Percentiles rank a stretch among this genome's conserved stretches.
These are phyloP conservation scores for Backusella morwellensis DNA, from an alignment of 192 early-diverging fungal genomes.

Conservation along the genomic window DNA sequence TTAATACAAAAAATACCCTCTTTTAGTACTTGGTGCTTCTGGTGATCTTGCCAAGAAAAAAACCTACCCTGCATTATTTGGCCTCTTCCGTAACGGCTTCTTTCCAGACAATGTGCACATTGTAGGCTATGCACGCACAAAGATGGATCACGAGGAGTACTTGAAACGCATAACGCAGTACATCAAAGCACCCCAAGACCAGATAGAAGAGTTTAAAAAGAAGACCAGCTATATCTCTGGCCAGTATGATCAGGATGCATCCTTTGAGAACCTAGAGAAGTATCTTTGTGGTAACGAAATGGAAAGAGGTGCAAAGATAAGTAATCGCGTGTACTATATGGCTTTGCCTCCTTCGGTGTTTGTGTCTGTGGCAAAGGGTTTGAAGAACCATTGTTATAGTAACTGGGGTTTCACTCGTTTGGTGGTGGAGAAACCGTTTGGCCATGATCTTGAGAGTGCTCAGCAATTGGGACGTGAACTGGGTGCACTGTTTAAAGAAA, in stretches of 20 bases:
- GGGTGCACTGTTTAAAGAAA: slow-evolving; percentile 77
- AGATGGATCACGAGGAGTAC: slow-evolving; percentile 78
- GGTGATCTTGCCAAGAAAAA: slow-evolving; percentile 99
- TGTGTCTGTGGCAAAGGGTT: slow-evolving; percentile 73
- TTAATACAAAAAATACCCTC: background rate
- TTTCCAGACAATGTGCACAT: slow-evolving; percentile 74
- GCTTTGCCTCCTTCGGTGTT: slow-evolving; percentile 97
- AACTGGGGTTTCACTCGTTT: slow-evolving; percentile 72
- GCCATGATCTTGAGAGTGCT: slow-evolving; percentile 85
- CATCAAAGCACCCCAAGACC: slow-evolving; percentile 50
- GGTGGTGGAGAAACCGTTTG: slow-evolving; percentile 98
- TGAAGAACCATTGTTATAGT: slow-evolving; percentile 70
- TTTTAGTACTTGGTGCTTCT: slow-evolving; percentile 77
- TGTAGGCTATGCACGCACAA: slow-evolving; percentile 90
- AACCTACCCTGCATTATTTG: slow-evolving; percentile 95
- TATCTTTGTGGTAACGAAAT: slow-evolving; percentile 60
- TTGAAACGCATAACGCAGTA: slow-evolving; percentile 65
- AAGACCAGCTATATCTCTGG: slow-evolving; percentile 79
- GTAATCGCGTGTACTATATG: slow-evolving; percentile 91
- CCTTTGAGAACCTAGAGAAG: slow-evolving; percentile 65
- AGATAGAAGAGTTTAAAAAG: slow-evolving; percentile 61
- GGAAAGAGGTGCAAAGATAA: slow-evolving; percentile 31
- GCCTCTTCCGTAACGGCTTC: slow-evolving; percentile 81
- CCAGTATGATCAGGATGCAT: slow-evolving; percentile 75
- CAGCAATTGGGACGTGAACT: slow-evolving; percentile 68